Base-by-base conservation (phyloP, 768 basidiomycete species). In the Mycena albidolilacea region DNA sequence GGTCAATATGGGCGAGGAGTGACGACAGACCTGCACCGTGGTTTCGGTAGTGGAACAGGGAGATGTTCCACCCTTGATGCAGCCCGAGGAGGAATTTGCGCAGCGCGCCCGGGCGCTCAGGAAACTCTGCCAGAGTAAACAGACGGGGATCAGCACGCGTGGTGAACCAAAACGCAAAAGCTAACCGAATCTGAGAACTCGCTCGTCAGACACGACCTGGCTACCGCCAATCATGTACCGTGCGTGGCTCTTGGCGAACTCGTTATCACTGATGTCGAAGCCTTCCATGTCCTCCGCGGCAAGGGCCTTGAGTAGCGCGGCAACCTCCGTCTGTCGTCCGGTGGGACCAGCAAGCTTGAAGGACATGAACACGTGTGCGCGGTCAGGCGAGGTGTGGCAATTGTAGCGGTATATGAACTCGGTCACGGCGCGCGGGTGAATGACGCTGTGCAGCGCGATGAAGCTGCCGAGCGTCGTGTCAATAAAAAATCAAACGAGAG, bases 21-120 rank as follows among this genome's bases (percentile, higher is more conserved):
- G 41, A 1, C 52, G 23, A 30, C 8, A 11, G 76, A 95, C 97
- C 97, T 79, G 94, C 96, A 39, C 98, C 98, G 71, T 99, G 97
- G 80, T 99, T 98, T 67, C 98, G 90, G 82, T 99, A 99, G 81
- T 99, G 98, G 85, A 99, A 99, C 75, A 99, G 81, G 1, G 96
- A 94, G 61, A 99, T 95, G 81, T 97, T 98, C 97, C 97, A 98
- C 35, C 91, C 92, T 21, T 89, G 85, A 41, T 93, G 93, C 57
- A 99, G 80, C 4, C 93, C 94, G 38, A 92, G 86, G 71, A 99
- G 86, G 86, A 99, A 99, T 76, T 94, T 95, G 54, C 95, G 91
- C 69, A 99, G 85, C 5, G 97, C 98, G 3, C 92, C 93, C 0
- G 96, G 97, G 65, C 98, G 86, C 81, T 99, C 98, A 1, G 98